Evolutionary conservation across 2,329 filamentous ascomycete species (phyloP).

Genomic region (Ilyonectria robusta): DNA sequence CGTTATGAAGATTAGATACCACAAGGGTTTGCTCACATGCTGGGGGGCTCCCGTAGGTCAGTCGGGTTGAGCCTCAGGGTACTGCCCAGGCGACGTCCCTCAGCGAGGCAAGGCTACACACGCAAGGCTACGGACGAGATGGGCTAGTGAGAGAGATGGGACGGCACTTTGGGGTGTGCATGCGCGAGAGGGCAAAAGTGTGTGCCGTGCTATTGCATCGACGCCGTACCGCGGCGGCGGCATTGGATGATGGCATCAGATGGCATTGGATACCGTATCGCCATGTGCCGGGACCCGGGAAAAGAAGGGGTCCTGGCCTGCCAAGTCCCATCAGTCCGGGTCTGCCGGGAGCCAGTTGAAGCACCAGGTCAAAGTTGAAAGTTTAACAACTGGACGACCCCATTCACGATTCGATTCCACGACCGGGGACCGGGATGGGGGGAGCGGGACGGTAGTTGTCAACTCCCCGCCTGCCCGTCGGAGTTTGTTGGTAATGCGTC

Average conservation of each 20-base stretch:
- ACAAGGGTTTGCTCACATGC: background rate
- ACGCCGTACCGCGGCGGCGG: too few relatives aligned
- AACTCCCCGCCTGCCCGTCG: constrained; percentile 10
- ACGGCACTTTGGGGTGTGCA: too few relatives aligned
- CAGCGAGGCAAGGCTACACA: background rate
- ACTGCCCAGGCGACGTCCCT: background rate
- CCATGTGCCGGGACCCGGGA: too few relatives aligned
- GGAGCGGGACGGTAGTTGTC: constrained; percentile 20
- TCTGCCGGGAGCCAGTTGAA: background rate
- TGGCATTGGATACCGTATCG: too few relatives aligned
- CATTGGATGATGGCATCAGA: too few relatives aligned
- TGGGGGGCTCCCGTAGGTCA: background rate
- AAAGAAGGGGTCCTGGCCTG: too few relatives aligned
- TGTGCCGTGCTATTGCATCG: too few relatives aligned
- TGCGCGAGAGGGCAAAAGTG: background rate
- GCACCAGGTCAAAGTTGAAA: background rate
- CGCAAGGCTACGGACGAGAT: background rate
- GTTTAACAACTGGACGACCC: background rate
- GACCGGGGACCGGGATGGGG: constrained; percentile 7
- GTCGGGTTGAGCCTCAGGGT: too few relatives aligned
- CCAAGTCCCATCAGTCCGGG: background rate
- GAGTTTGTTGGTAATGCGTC: too few relatives aligned
- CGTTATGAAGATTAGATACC: background rate
- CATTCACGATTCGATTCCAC: background rate
- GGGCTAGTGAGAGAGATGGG: too few relatives aligned